These are phyloP conservation scores for Macrotyloma uniflorum DNA, from an alignment of 306 rosid genomes.

Conservation along the genomic window DNA sequence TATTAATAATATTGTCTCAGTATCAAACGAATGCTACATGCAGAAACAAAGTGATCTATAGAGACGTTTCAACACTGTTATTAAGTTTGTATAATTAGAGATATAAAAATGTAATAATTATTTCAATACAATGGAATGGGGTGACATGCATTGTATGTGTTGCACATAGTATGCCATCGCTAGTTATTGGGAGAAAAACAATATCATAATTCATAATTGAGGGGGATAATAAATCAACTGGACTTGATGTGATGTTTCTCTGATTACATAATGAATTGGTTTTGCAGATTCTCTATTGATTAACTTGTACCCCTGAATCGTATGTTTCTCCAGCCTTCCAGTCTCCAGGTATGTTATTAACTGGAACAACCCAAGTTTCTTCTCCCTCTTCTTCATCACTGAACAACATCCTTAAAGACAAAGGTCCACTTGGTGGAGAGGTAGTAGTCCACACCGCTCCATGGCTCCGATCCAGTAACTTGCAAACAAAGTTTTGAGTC, in stretches of 20 bases:
- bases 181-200: constrained; percentile 4
- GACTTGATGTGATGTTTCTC: not conserved
- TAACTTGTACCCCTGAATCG: constrained; percentile 81
- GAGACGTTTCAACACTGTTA: constrained; percentile 9
- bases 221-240: not conserved
- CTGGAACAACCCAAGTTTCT: constrained; percentile 76
- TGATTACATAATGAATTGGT: not conserved
- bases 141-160: not conserved
- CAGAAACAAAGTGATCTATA: not conserved
- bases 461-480: constrained; percentile 64
- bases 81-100: not conserved
- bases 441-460: constrained; percentile 76
- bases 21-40: not conserved
- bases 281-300: constrained; percentile 24
- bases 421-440: constrained; percentile 73
- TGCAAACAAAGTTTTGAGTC: constrained; percentile 65
- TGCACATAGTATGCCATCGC: constrained; percentile 14
- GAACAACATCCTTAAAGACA: constrained; percentile 71
- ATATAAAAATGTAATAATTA: not conserved
- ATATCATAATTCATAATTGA: not conserved
- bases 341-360: constrained; percentile 61
- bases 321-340: constrained; percentile 76
- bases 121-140: constrained; percentile 7
- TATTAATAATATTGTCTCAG: not conserved
- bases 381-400: constrained; percentile 65